Evolutionary conservation across 2,329 filamentous ascomycete species (phyloP).

Genomic region (Aspergillus luchuensis): DNA sequence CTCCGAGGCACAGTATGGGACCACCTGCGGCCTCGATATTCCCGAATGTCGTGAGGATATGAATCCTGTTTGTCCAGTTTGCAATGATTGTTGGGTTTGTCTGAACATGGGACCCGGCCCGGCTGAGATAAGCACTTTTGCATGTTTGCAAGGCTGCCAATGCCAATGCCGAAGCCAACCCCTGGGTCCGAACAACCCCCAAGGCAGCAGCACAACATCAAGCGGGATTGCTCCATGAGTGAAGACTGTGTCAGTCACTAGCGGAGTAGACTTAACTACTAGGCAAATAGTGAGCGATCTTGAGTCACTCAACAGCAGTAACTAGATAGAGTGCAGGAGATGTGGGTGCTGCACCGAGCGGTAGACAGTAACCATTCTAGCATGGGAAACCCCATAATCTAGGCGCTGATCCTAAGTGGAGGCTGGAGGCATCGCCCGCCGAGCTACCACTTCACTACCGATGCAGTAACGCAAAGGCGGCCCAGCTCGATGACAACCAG

Average conservation of each 20-base stretch:
- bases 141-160: neutral
- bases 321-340: neutral
- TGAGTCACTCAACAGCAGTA: neutral
- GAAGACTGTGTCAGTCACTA: neutral
- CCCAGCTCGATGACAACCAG: neutral
- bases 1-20: slow-evolving; percentile 20
- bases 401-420: slow-evolving; percentile 24
- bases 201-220: neutral
- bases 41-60: slow-evolving; percentile 4
- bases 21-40: slow-evolving; percentile 17
- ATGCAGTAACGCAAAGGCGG: neutral
- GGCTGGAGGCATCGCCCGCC: slow-evolving; percentile 9
- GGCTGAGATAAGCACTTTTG: slow-evolving; percentile 2
- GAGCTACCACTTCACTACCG: neutral
- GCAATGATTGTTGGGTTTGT: slow-evolving; percentile 17
- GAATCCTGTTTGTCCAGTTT: slow-evolving; percentile 19
- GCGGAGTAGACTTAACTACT: neutral
- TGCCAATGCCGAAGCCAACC: neutral
- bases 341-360: neutral
- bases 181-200: neutral
- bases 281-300: neutral
- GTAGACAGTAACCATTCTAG: neutral
- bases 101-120: neutral
- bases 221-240: neutral
- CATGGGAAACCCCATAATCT: slow-evolving; percentile 6